Conservation (phyloP, 768 basidiomycete genomes). For the Boletus speciosus region DNA sequence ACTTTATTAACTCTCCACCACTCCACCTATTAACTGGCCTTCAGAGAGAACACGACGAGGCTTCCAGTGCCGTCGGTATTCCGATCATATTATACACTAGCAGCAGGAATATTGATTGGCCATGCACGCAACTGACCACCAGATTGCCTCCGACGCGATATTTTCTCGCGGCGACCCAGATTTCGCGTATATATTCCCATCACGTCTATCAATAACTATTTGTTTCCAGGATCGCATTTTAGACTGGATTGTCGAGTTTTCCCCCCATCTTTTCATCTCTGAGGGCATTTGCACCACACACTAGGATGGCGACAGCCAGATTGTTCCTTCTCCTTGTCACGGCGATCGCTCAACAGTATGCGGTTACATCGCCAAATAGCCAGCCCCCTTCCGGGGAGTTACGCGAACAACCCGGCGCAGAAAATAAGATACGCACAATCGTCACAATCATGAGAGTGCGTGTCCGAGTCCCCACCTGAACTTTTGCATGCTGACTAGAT, state of each 20-base stretch:
- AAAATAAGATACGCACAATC: background rate
- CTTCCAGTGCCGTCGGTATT: background rate
- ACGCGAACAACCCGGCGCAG: slow-evolving; percentile 6
- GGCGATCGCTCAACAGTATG: background rate
- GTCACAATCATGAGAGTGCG: background rate
- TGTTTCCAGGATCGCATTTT: background rate
- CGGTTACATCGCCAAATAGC: slow-evolving; percentile 13
- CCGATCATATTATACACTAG: background rate
- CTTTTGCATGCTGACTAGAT: no score
- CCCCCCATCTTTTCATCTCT: background rate
- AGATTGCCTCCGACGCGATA: no score
- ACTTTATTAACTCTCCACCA: background rate
- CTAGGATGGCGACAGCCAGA: background rate
- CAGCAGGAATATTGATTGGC: background rate
- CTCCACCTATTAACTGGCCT: background rate
- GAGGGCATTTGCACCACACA: background rate
- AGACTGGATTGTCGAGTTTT: background rate
- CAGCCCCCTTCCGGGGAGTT: slow-evolving; percentile 10
- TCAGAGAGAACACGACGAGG: no score
- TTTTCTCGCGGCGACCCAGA: background rate
- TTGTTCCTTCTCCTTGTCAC: slow-evolving; percentile 1
- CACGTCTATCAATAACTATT: no score
- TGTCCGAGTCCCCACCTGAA: no score
- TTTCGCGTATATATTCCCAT: background rate
- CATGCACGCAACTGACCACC: no score